Evolutionary conservation across 768 basidiomycete species (phyloP).

Genomic region (Trametes cingulata): DNA sequence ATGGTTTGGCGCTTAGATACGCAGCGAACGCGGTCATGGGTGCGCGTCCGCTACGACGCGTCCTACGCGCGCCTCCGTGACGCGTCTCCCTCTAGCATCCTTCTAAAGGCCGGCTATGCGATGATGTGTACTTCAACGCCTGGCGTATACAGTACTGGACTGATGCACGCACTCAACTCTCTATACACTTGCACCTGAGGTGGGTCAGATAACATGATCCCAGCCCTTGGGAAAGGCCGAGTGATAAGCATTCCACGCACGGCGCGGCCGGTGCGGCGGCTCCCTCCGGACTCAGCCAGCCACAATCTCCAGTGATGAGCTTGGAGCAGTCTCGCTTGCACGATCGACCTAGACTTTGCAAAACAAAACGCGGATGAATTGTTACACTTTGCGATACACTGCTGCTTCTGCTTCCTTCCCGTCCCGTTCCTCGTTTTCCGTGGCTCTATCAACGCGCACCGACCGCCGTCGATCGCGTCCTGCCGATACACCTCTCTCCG

Average conservation of each 20-base stretch:
- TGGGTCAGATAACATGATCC: not conserved
- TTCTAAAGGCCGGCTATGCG: no score
- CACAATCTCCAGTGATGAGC: not conserved
- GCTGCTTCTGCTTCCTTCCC: conserved; percentile 3
- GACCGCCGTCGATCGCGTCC: not conserved
- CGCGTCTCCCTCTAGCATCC: no score
- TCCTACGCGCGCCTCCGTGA: not conserved
- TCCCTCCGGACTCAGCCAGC: not conserved
- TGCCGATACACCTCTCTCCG: not conserved
- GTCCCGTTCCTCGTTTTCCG: not conserved
- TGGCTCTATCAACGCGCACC: not conserved
- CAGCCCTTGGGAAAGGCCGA: not conserved
- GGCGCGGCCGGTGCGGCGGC: conserved; percentile 2
- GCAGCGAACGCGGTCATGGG: not conserved
- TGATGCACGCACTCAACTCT: not conserved
- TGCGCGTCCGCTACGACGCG: not conserved
- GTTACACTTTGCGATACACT: conserved; percentile 25
- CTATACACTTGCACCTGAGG: not conserved
- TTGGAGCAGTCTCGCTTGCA: not conserved
- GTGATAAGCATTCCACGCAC: conserved; percentile 1
- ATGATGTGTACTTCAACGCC: no score
- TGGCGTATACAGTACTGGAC: no score
- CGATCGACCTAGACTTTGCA: not conserved
- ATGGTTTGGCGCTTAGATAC: conserved; percentile 18
- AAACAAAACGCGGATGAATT: conserved; percentile 17